Conservation (phyloP, 2,329 filamentous ascomycete species). For the Colletotrichum sp. region DNA sequence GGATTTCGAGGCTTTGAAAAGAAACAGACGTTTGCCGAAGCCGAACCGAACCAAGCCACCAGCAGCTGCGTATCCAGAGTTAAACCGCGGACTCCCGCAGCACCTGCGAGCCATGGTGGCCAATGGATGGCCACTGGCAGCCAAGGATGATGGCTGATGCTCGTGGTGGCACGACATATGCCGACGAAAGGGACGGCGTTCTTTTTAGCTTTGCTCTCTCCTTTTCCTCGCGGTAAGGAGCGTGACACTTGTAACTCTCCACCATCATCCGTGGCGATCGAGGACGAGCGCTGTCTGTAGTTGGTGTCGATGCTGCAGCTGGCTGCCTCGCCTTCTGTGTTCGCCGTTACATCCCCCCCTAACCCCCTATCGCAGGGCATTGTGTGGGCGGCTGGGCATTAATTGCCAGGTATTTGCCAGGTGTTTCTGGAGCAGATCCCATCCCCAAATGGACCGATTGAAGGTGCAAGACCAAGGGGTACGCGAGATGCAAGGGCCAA, state of each 20-base stretch:
- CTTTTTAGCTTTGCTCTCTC: slow-evolving; percentile 15
- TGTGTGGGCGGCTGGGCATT: neutral
- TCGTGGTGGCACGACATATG: slow-evolving; percentile 11
- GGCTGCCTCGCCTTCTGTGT: neutral
- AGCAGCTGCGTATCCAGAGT: neutral
- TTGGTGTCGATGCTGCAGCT: neutral
- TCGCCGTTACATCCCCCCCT: neutral
- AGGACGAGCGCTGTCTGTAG: neutral
- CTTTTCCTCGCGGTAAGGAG: slow-evolving; percentile 2
- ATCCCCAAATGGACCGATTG: slow-evolving; percentile 7
- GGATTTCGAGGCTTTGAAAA: neutral
- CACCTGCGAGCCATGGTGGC: neutral
- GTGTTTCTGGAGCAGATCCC: slow-evolving; percentile 10
- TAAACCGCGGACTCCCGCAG: neutral
- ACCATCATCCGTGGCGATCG: neutral
- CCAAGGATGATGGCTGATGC: slow-evolving; percentile 14
- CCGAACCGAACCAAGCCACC: neutral
- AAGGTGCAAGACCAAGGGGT: slow-evolving; percentile 14
- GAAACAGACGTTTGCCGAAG: neutral
- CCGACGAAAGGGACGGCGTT: slow-evolving; percentile 8
- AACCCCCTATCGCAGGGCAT: neutral
- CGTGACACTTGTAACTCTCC: neutral
- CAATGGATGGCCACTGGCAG: neutral
- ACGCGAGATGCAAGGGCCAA: slow-evolving; percentile 20
- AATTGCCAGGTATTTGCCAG: neutral